Conservation (phyloP, 495 filamentous ascomycete species). For the Trichocladium antarcticum region DNA sequence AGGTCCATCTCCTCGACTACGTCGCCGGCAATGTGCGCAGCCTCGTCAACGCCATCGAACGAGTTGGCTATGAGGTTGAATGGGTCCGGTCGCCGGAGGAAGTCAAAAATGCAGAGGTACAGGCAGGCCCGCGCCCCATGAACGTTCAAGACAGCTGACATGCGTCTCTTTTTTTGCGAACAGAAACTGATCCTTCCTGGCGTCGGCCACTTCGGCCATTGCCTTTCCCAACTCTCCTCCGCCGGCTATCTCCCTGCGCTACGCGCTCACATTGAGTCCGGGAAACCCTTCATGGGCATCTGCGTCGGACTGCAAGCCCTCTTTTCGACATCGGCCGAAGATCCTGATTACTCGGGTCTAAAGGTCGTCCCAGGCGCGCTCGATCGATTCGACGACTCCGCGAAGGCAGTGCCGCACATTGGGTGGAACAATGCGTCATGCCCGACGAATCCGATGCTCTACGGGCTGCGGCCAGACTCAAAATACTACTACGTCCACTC, state of each 20-base stretch:
- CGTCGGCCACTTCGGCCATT: slow-evolving; percentile 96
- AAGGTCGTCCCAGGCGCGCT: slow-evolving; percentile 61
- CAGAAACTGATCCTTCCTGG: slow-evolving; percentile 88
- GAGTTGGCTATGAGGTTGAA: slow-evolving; percentile 81
- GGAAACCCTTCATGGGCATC: slow-evolving; percentile 96
- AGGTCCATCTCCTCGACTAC: slow-evolving; percentile 78
- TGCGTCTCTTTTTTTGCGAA: background rate
- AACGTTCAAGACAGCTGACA: background rate
- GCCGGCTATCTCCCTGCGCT: slow-evolving; percentile 76
- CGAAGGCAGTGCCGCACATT: slow-evolving; percentile 92
- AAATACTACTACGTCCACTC: slow-evolving; percentile 99
- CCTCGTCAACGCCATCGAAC: slow-evolving; percentile 93
- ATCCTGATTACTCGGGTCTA: slow-evolving; percentile 56
- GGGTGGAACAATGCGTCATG: slow-evolving; percentile 84
- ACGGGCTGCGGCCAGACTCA: slow-evolving; percentile 62
- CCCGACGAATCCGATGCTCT: slow-evolving; percentile 45
- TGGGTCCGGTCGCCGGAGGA: slow-evolving; percentile 83
- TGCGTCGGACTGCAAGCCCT: slow-evolving; percentile 90
- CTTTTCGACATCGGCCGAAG: slow-evolving; percentile 75
- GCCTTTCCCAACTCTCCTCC: slow-evolving; percentile 65
- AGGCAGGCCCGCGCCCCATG: background rate
- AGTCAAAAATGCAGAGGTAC: slow-evolving; percentile 71
- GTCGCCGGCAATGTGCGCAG: slow-evolving; percentile 81
- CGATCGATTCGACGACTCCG: slow-evolving; percentile 59
- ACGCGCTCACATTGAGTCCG: slow-evolving; percentile 63